Conservation (phyloP, 257 asterid species). For the Agastache rugosa region DNA sequence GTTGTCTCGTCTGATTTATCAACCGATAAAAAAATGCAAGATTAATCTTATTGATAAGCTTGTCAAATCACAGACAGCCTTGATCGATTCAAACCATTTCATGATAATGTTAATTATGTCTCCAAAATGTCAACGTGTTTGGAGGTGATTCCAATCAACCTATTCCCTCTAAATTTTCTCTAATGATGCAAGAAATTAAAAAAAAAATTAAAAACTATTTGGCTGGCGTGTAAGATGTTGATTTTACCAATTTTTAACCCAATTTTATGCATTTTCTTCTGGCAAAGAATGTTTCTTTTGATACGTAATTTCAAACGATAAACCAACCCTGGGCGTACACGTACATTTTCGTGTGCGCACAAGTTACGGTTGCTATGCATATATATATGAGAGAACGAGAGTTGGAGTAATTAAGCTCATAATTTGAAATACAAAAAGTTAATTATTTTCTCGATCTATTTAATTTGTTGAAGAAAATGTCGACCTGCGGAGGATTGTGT, state of each 20-base stretch:
- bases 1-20: background rate
- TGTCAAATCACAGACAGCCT: background rate
- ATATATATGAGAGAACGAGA: background rate
- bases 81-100: background rate
- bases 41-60: background rate
- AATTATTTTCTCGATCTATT: background rate
- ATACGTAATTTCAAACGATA: background rate
- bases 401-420: background rate
- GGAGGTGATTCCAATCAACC: background rate
- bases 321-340: background rate
- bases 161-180: no score
- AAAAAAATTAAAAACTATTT: background rate
- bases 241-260: background rate
- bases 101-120: background rate
- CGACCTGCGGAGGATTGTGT: slow-evolving; percentile 22
- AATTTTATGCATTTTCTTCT: background rate
- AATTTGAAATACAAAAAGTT: background rate
- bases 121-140: background rate
- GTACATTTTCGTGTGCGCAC: background rate
- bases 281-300: background rate
- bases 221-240: background rate
- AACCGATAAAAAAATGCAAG: background rate
- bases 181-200: background rate
- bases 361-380: background rate
- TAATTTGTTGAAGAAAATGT: background rate